Conservation (phyloP, 2,329 filamentous ascomycete species). For the Diplocarpon rosae region DNA sequence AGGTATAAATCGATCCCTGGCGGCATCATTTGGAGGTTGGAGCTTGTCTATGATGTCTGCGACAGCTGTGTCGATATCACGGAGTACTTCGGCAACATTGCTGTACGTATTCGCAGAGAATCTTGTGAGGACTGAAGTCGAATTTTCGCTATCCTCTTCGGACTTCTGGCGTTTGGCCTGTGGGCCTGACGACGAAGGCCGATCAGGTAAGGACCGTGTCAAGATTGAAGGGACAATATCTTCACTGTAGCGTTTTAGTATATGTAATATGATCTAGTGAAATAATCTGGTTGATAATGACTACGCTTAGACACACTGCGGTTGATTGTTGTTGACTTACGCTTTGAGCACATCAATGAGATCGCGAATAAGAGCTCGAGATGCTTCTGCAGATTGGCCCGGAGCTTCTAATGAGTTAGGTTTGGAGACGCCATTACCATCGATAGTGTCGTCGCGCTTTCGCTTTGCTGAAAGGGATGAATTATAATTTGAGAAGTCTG, state of each 20-base stretch:
- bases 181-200: constrained; percentile 37
- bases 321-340: constrained; percentile 26
- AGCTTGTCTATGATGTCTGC: constrained; percentile 39
- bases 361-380: constrained; percentile 31
- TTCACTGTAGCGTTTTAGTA: constrained; percentile 33
- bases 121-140: constrained; percentile 32
- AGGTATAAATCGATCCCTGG: constrained; percentile 19
- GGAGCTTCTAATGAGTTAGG: constrained; percentile 14
- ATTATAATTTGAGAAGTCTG: constrained; percentile 15
- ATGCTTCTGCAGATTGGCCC: constrained; percentile 22
- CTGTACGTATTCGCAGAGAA: constrained; percentile 38
- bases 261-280: constrained; percentile 15
- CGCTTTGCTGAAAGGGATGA: constrained; percentile 37
- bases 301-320: neutral
- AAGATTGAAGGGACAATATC: constrained; percentile 45
- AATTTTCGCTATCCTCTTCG: constrained; percentile 29
- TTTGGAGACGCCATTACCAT: constrained; percentile 23
- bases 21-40: constrained; percentile 27
- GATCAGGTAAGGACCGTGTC: constrained; percentile 39
- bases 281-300: constrained; percentile 10
- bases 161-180: constrained; percentile 51
- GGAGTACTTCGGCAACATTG: constrained; percentile 53
- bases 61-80: constrained; percentile 41
- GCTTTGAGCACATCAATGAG: constrained; percentile 33
- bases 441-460: constrained; percentile 44